Percentiles rank a stretch among this genome's conserved stretches.
phyloP scores from a whole-genome alignment of 805 yeast species.

The Clavispora vitiphila region DNA sequence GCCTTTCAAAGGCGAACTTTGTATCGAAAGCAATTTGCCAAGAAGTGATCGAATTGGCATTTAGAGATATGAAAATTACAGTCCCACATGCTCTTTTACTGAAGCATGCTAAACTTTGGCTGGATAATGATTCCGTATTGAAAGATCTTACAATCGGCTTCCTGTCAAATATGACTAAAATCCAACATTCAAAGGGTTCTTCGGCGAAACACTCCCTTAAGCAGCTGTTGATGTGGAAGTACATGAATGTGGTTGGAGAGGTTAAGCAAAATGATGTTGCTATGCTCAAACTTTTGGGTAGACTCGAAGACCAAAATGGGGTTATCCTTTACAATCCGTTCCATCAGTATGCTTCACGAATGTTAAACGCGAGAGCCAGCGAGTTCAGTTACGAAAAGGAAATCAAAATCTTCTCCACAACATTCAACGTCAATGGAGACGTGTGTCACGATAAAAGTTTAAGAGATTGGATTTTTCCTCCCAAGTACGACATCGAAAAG shows the following conservation, averaged over 20 bases:
- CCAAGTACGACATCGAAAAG: slow-evolving; percentile 22
- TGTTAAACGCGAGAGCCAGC: slow-evolving; percentile 33
- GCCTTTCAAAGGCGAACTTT: slow-evolving; percentile 45
- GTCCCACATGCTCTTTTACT: slow-evolving; percentile 29
- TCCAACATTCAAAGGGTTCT: slow-evolving; percentile 40
- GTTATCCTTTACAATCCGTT: slow-evolving; percentile 48
- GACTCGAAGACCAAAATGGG: slow-evolving; percentile 40
- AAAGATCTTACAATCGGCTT: slow-evolving; percentile 37
- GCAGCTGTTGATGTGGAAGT: slow-evolving; percentile 33
- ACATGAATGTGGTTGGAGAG: slow-evolving; percentile 39
- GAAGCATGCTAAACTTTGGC: slow-evolving; percentile 44
- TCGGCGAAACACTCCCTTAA: slow-evolving; percentile 25
- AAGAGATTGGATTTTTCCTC: slow-evolving; percentile 43
- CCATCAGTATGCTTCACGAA: slow-evolving; percentile 46
- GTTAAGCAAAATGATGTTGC: slow-evolving; percentile 36
- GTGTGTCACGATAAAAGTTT: slow-evolving; percentile 37
- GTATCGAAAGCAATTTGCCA: slow-evolving; percentile 44
- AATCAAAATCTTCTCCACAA: slow-evolving; percentile 42
- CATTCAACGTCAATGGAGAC: slow-evolving; percentile 53
- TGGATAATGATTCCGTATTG: slow-evolving; percentile 38
- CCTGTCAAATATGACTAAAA: slow-evolving; percentile 33
- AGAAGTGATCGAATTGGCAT: slow-evolving; percentile 43
- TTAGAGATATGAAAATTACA: slow-evolving; percentile 37
- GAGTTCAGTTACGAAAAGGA: slow-evolving; percentile 39
- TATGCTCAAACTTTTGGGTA: slow-evolving; percentile 45